A percentile compares a stretch with the other conserved stretches of the same genome.
Conservation (phyloP, 2,329 filamentous ascomycete genomes). For the Helotiales sp. region DNA sequence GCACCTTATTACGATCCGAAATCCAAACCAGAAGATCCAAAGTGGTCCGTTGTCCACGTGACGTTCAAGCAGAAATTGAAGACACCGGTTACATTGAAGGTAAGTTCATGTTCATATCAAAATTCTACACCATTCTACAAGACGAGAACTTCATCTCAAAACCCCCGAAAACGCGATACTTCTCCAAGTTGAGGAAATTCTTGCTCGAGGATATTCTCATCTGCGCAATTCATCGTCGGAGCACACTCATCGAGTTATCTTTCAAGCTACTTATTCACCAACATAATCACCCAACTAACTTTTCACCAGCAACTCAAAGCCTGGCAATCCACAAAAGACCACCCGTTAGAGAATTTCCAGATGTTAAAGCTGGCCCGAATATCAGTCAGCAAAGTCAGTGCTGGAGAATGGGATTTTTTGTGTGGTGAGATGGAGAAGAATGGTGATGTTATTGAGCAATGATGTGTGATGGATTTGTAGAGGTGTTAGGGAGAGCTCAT, state of each 20-base stretch:
- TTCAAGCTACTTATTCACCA: no score
- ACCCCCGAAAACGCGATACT: no score
- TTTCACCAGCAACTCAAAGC: slow-evolving; percentile 73
- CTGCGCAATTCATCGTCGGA: no score
- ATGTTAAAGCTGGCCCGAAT: slow-evolving; percentile 79
- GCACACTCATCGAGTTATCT: no score
- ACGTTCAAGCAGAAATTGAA: slow-evolving; percentile 82
- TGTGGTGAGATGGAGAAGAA: slow-evolving; percentile 43
- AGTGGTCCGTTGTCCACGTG: slow-evolving; percentile 90
- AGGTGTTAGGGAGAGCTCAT: not conserved
- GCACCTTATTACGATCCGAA: slow-evolving; percentile 84
- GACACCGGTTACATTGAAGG: slow-evolving; percentile 66
- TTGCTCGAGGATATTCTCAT: no score
- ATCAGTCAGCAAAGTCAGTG: slow-evolving; percentile 72
- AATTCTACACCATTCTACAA: no score
- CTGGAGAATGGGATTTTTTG: slow-evolving; percentile 65
- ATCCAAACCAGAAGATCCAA: slow-evolving; percentile 66
- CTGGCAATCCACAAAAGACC: slow-evolving; percentile 53
- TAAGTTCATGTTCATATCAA: no score
- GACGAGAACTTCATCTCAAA: no score
- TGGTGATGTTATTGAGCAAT: slow-evolving; percentile 23
- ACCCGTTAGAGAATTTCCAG: slow-evolving; percentile 72
- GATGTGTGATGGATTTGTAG: not conserved
- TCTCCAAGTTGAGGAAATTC: no score
- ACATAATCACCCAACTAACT: no score